Evolutionary conservation across 2,329 filamentous ascomycete species (phyloP), one percentile per base, ranked within the genome.

Genomic region (Fusarium tupiense): DNA sequence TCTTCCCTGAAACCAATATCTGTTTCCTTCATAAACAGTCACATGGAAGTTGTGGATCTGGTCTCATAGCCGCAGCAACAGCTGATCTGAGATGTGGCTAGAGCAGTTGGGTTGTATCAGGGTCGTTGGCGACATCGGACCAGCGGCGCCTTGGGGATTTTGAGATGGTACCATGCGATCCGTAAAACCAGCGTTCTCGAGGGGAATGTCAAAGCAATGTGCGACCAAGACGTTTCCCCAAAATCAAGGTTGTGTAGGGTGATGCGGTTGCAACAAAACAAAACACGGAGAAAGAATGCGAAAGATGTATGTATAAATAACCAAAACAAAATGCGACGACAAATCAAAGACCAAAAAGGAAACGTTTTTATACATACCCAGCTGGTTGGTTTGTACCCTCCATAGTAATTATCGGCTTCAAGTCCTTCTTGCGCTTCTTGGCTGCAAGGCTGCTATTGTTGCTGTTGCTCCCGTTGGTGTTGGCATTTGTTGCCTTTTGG

Each of bases 341-440:
- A 60, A 31, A 47, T 67, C 33, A 68, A 33, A 54, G 26, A 60
- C 29, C 24, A 59, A n/a, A 37, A 58, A 67, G 37, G 41, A 56
- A 49, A 40, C n/a, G 22, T 13, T 49, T 35, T 49, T 52, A 61
- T 78, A 85, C 83, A 66, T 81, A 85, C 83, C 80, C 84, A 57
- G 69, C 57, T n/a, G 67, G 40, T 41, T 78, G 74, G 17, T 59
- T 64, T 54, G 82, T 82, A 85, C 84, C 86, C 78, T 93, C 91
- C 68, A 88, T 92, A 46, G 92, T 94, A 83, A 94, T 92, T 80
- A 94, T 94, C 78, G 92, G 92, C 84, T 93, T 93, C 76, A 93
- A 84, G 61, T 92, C 91, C 87, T 94, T 94, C 86, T 92, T 91
- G 80, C 91, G 88, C 87, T 94, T 94, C 87, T 93, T 94, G 29